phyloP scores from a whole-genome alignment of 2,329 filamentous ascomycete genomes.

The Diaporthe helianthi region DNA sequence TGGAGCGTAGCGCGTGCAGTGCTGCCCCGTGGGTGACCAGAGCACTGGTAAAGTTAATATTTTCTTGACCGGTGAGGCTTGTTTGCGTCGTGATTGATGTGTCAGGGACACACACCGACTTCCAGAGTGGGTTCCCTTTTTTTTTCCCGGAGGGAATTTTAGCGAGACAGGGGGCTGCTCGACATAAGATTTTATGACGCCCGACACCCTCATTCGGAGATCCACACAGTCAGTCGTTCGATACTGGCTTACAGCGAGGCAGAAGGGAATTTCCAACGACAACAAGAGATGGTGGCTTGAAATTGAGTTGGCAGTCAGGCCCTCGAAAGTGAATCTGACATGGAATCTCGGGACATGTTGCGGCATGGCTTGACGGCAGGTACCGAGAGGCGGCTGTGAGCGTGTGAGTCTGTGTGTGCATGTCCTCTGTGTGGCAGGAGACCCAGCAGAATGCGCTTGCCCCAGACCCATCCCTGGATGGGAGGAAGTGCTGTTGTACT shows the following conservation, averaged over 20 bases:
- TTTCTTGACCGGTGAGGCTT: constrained; percentile 30
- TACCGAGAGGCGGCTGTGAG: background rate
- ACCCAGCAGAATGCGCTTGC: background rate
- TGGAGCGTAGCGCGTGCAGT: constrained; percentile 9
- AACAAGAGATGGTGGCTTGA: background rate
- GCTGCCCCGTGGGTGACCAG: constrained; percentile 22
- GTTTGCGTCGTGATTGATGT: constrained; percentile 29
- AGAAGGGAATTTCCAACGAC: background rate
- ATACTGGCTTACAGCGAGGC: background rate
- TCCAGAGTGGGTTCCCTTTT: constrained; percentile 20
- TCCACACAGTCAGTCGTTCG: background rate
- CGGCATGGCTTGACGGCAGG: background rate
- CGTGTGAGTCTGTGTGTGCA: background rate
- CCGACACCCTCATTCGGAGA: background rate
- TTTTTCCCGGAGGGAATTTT: constrained; percentile 2
- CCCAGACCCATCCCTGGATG: constrained; percentile 21
- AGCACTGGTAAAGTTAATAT: constrained; percentile 26
- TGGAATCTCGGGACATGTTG: constrained; percentile 1
- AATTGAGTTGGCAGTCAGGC: background rate
- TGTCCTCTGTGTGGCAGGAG: background rate
- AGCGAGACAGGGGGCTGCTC: constrained; percentile 20
- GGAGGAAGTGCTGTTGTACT: background rate
- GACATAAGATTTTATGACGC: constrained; percentile 2
- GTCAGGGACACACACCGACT: constrained; percentile 28
- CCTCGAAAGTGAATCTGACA: background rate